Evolutionary conservation across 2,329 filamentous ascomycete species (phyloP).

Genomic region (Ophiostoma sp.): DNA sequence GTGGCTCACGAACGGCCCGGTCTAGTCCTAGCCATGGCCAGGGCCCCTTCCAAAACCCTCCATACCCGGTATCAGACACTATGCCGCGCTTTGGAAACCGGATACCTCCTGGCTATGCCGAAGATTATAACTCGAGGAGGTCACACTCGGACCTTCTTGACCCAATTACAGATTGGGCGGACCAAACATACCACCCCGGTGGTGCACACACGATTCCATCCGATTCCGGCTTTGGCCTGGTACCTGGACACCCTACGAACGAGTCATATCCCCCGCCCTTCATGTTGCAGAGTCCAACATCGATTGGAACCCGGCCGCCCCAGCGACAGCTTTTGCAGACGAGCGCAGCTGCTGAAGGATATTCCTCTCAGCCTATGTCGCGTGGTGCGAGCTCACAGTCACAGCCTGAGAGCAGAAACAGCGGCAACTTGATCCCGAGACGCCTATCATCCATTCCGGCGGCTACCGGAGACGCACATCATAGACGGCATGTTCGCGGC

Average conservation of each 20-base stretch:
- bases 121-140: neutral
- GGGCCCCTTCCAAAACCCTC: neutral
- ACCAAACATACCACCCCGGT: neutral
- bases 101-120: neutral
- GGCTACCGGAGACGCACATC: neutral
- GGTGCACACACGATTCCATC: neutral
- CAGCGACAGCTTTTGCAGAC: slow-evolving; percentile 16
- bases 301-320: too few relatives aligned
- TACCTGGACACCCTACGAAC: too few relatives aligned
- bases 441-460: neutral
- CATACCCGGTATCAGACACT: neutral
- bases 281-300: neutral
- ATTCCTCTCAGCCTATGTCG: slow-evolving; percentile 48
- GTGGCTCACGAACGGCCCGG: neutral
- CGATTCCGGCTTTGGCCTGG: too few relatives aligned
- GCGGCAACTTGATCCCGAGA: neutral
- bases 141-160: neutral
- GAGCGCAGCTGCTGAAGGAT: slow-evolving; percentile 32
- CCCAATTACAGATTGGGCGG: neutral
- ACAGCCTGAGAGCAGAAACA: slow-evolving; percentile 10
- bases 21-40: neutral
- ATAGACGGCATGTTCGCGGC: neutral
- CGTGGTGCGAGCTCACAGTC: slow-evolving; percentile 42
- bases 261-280: neutral
- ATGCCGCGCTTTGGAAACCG: neutral